A percentile compares a stretch with the other conserved stretches of the same genome.
These are phyloP conservation scores for Halocafeteria seosinensis DNA, from an alignment of 108 stramenopile genomes.

Conservation along the genomic window DNA sequence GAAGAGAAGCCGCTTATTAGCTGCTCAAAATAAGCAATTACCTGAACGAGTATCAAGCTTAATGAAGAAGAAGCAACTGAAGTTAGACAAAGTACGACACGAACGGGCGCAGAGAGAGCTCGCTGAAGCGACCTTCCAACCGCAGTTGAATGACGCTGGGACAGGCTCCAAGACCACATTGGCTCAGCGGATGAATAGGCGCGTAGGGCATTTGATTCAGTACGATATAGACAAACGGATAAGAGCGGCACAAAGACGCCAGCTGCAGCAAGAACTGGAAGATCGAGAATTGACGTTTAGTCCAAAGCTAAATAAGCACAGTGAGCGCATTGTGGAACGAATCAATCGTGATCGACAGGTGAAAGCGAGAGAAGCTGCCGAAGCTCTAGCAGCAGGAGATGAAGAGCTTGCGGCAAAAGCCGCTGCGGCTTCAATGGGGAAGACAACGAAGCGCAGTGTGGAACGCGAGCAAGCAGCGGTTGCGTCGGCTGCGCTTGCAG, in stretches of 20 bases:
- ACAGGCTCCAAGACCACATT: neutral
- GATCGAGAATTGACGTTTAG: neutral
- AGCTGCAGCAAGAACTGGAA: constrained; percentile 1
- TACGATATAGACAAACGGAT: neutral
- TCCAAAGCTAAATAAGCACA: neutral
- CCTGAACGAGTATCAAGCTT: neutral
- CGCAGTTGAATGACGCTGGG: neutral
- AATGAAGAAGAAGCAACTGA: neutral
- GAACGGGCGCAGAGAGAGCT: neutral
- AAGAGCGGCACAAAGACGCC: neutral
- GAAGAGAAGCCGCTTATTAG: neutral
- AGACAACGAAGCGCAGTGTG: neutral
- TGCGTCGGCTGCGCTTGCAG: neutral
- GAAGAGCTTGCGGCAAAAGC: neutral
- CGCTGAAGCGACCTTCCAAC: neutral
- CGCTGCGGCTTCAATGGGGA: neutral
- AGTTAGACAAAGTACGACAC: neutral
- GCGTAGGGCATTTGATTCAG: neutral
- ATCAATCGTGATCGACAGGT: neutral
- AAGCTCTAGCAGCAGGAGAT: neutral
- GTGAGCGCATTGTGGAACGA: neutral
- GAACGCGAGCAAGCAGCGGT: neutral
- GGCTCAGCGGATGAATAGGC: neutral
- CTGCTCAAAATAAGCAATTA: neutral
- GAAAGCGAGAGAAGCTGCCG: neutral